Base-by-base conservation (phyloP, 2,329 filamentous ascomycete species). In the Fusarium dlaminii region DNA sequence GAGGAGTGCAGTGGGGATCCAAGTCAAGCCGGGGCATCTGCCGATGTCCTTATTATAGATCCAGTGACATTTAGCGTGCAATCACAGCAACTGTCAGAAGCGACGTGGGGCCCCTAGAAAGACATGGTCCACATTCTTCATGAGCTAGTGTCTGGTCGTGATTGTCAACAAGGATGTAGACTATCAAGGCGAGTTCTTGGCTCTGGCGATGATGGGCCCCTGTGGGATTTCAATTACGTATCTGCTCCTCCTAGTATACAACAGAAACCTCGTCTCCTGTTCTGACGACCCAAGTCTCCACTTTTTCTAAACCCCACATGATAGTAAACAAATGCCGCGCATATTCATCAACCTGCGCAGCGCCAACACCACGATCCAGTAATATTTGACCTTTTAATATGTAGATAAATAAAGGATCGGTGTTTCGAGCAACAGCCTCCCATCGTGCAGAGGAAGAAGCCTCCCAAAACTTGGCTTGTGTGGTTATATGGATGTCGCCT, bases 1-100 rank as follows among this genome's bases (percentile, higher is more conserved):
- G 10, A 32, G 12, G 11, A 18, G 4, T 8, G 12, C 11, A 0
- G 3, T 8, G 1, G 14, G 7, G 1, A 12, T 17, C 5, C 14
- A 20, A 30, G 10, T 8, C 1, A 9, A 17, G 12, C 8, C 14
- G 13, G 13, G 22, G 7, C 7, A 12, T 13, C 7, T 22, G 9
- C 3, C 15, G 6, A 18, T 36, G 8, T 36, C 8, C 34, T 36
- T 36, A 17, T 34, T 17, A 8, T 34, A 34, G 34, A 34, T 17
- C 6, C 34, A 34, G 34, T 12, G 2, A 17, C 6, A 9, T 34
- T 9, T 34, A 34, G 6, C 6, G 14, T 17, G 34, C 3, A 34
- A 34, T 18, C 17, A 18, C 34, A 18, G 10, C 11, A 22, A 39
- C 12, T 39, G 10, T 39, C 11, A 20, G 37, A 13, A 39, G 7